Evolutionary conservation across 2,329 filamentous ascomycete species (phyloP).

Genomic region (Fusarium musae): DNA sequence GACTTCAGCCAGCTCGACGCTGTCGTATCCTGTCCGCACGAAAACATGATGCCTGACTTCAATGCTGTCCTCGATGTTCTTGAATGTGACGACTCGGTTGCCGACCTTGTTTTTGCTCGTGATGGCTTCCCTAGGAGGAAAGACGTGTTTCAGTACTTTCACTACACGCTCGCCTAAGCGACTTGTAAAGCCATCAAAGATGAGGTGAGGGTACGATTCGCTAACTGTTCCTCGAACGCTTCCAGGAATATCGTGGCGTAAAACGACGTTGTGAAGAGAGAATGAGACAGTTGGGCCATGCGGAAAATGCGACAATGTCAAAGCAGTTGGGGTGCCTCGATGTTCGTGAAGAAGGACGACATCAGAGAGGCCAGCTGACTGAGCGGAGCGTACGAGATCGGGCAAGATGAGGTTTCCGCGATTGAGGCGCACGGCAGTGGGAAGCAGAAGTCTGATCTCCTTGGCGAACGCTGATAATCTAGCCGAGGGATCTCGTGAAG

Average conservation of each 20-base stretch:
- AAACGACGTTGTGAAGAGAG: constrained; percentile 89
- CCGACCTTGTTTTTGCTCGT: constrained; percentile 81
- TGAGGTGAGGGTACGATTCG: constrained; percentile 92
- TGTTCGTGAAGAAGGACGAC: constrained; percentile 92
- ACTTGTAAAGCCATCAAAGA: constrained; percentile 93
- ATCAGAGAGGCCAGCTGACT: constrained; percentile 83
- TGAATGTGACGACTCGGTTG: constrained; percentile 90
- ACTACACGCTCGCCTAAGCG: constrained; percentile 83
- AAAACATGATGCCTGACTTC: constrained; percentile 88
- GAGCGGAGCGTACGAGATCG: constrained; percentile 84
- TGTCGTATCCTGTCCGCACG: constrained; percentile 89
- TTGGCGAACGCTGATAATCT: constrained; percentile 91
- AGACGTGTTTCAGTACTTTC: constrained; percentile 92
- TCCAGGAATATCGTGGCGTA: constrained; percentile 93
- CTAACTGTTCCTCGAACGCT: constrained; percentile 86
- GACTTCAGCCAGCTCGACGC: constrained; percentile 88
- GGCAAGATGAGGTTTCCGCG: constrained; percentile 89
- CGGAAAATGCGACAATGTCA: constrained; percentile 88
- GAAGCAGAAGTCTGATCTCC: constrained; percentile 84
- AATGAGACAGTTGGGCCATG: constrained; percentile 86
- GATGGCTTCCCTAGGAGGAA: constrained; percentile 84
- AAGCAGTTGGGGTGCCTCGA: constrained; percentile 87
- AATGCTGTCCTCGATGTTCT: constrained; percentile 92
- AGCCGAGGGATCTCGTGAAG: constrained; percentile 86
- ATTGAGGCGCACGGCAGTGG: constrained; percentile 88